Percentiles rank a stretch among this genome's conserved stretches.
Conservation (phyloP, 345 rosid genomes). For the Isatis tinctoria region DNA sequence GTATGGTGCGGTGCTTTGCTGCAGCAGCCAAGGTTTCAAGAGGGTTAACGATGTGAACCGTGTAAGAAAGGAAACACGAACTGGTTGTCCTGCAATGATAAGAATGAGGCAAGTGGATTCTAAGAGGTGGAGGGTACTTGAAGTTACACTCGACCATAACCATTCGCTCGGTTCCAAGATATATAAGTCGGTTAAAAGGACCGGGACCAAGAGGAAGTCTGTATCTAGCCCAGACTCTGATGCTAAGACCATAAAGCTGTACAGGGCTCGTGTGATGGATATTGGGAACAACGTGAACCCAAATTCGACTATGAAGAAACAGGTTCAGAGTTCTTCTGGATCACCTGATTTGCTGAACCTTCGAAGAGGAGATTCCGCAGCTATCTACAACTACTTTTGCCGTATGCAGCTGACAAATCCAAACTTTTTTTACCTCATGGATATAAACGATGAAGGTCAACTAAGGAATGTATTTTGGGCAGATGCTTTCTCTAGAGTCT, state of each 20-base stretch:
- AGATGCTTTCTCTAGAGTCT: slow-evolving; percentile 54
- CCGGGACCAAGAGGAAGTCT: slow-evolving; percentile 47
- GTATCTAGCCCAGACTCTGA: slow-evolving; percentile 49
- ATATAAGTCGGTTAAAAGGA: slow-evolving; percentile 38
- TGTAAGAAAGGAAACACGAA: slow-evolving; percentile 64
- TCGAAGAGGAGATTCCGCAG: slow-evolving; percentile 53
- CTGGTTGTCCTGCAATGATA: slow-evolving; percentile 83
- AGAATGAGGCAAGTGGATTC: slow-evolving; percentile 74
- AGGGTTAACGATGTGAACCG: slow-evolving; percentile 62
- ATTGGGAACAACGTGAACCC: slow-evolving; percentile 39
- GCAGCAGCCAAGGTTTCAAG: slow-evolving; percentile 81
- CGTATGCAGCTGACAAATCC: slow-evolving; percentile 68
- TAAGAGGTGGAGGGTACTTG: slow-evolving; percentile 66
- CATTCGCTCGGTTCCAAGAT: slow-evolving; percentile 54
- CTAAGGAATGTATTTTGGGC: slow-evolving; percentile 66
- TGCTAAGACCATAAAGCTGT: slow-evolving; percentile 50
- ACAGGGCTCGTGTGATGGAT: slow-evolving; percentile 54
- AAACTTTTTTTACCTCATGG: slow-evolving; percentile 64
- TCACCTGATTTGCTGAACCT: slow-evolving; percentile 42
- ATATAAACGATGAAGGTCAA: slow-evolving; percentile 63
- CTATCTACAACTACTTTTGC: slow-evolving; percentile 56
- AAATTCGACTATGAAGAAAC: slow-evolving; percentile 29
- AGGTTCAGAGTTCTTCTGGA: slow-evolving; percentile 28
- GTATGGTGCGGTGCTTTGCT: slow-evolving; percentile 73
- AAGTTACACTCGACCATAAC: slow-evolving; percentile 70